Evolutionary conservation across 768 basidiomycete genomes (phyloP).

Genomic region (Gautieria morchelliformis): DNA sequence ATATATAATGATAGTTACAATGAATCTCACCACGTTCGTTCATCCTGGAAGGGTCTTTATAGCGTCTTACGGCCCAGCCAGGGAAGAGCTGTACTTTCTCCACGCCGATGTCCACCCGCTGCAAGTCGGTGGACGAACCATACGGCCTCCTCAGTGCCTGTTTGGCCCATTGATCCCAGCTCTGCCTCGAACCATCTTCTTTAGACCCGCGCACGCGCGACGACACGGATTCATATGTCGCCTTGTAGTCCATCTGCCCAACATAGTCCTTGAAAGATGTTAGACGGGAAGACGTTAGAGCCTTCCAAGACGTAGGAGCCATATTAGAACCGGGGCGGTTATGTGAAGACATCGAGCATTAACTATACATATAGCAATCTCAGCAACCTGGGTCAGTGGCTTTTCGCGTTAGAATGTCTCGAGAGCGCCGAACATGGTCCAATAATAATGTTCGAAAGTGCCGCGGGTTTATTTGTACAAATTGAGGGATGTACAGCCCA

Average conservation of each 20-base stretch:
- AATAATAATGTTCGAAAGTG: too few species aligned
- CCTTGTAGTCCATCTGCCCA: constrained; percentile 31
- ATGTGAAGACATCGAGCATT: constrained; percentile 1
- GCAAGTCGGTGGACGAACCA: constrained; percentile 15
- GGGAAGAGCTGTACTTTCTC: constrained; percentile 62
- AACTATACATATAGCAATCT: neutral
- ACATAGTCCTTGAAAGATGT: constrained; percentile 41
- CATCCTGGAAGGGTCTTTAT: constrained; percentile 15
- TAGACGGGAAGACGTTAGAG: constrained; percentile 20
- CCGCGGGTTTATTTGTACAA: too few species aligned
- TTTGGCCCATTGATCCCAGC: constrained; percentile 57
- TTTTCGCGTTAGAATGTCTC: neutral
- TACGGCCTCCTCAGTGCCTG: constrained; percentile 37
- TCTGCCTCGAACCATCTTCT: constrained; percentile 23
- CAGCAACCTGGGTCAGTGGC: neutral
- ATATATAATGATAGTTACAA: too few species aligned
- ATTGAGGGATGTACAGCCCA: too few species aligned
- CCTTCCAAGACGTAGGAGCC: constrained; percentile 7
- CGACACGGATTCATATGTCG: constrained; percentile 12
- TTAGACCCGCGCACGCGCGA: constrained; percentile 17
- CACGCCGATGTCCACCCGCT: constrained; percentile 14
- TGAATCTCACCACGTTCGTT: constrained; percentile 15
- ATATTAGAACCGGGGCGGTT: neutral
- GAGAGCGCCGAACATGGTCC: neutral
- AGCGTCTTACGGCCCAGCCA: constrained; percentile 65